Conservation (phyloP, 139 green algal genomes). For the Closterium sp. region DNA sequence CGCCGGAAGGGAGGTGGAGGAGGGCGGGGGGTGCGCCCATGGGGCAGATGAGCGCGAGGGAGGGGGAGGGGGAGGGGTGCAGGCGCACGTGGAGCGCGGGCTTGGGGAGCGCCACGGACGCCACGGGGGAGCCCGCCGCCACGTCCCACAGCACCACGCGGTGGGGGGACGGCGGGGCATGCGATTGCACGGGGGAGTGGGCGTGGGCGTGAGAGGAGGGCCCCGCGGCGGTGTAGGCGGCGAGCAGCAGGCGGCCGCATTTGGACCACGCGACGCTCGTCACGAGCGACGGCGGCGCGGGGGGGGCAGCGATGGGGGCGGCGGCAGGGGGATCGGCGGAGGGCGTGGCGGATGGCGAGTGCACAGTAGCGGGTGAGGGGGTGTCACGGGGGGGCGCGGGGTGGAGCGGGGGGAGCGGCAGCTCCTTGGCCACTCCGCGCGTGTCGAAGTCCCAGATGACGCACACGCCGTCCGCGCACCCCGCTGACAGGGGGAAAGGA, state of each 20-base stretch:
- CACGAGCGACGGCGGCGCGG: constrained; percentile 39
- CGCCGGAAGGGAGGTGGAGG: constrained; percentile 46
- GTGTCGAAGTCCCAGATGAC: constrained; percentile 87
- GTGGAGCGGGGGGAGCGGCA: background rate
- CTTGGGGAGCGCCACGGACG: background rate
- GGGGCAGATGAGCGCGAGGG: constrained; percentile 52
- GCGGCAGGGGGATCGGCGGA: background rate
- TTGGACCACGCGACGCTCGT: constrained; percentile 71
- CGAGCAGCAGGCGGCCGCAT: constrained; percentile 65
- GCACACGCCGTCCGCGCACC: constrained; percentile 70
- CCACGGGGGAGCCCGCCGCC: background rate
- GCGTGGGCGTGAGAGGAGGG: constrained; percentile 3
- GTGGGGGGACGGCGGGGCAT: constrained; percentile 43
- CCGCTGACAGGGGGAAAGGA: constrained; percentile 50
- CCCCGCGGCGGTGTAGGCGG: constrained; percentile 19
- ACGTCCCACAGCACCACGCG: constrained; percentile 71
- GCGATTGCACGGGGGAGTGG: background rate
- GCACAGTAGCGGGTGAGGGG: background rate
- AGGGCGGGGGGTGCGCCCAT: constrained; percentile 55
- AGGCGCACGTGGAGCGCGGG: constrained; percentile 39
- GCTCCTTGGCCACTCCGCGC: constrained; percentile 61
- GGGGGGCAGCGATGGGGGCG: no score
- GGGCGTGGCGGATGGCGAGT: background rate
- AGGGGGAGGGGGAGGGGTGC: constrained; percentile 25
- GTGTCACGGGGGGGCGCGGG: background rate